phyloP scores from a whole-genome alignment of 805 yeast genomes.

The Peterozyma toletana region DNA sequence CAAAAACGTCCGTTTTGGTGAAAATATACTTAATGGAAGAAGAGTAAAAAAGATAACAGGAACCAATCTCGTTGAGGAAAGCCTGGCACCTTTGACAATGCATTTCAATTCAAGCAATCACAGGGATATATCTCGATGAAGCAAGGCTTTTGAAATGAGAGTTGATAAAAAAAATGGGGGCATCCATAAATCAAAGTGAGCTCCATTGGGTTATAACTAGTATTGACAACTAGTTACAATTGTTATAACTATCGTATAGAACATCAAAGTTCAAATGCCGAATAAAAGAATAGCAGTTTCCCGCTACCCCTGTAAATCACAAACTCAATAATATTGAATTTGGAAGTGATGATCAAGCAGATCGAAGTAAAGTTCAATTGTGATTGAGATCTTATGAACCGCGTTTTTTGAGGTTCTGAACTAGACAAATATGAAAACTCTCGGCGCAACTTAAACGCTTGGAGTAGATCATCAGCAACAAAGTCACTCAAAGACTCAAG shows the following conservation, averaged over 20 bases:
- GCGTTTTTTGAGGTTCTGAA: too few species aligned
- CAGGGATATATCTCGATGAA: slow-evolving; percentile 9
- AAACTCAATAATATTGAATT: slow-evolving; percentile 4
- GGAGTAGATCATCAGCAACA: not conserved
- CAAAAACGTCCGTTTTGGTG: slow-evolving; percentile 6
- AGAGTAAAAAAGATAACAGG: too few species aligned
- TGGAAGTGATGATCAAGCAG: too few species aligned
- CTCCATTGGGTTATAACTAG: slow-evolving; percentile 69
- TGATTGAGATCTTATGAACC: too few species aligned
- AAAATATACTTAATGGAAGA: too few species aligned
- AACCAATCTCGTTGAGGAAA: slow-evolving; percentile 21
- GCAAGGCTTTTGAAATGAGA: slow-evolving; percentile 16
- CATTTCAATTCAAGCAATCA: slow-evolving; percentile 24
- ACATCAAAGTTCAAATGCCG: slow-evolving; percentile 52
- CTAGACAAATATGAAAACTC: too few species aligned
- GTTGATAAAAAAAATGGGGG: slow-evolving; percentile 18
- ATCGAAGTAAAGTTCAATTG: too few species aligned
- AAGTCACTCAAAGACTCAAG: slow-evolving; percentile 10
- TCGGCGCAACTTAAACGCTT: too few species aligned
- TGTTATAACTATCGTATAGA: slow-evolving; percentile 75
- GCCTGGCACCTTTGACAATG: slow-evolving; percentile 61
- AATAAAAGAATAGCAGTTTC: slow-evolving; percentile 20
- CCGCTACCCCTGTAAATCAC: slow-evolving; percentile 9
- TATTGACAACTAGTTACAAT: slow-evolving; percentile 31
- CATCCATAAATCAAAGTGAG: slow-evolving; percentile 70